These are phyloP conservation scores for Phytophthora ramorum DNA, from an alignment of 352 stramenopile genomes.

Conservation along the genomic window DNA sequence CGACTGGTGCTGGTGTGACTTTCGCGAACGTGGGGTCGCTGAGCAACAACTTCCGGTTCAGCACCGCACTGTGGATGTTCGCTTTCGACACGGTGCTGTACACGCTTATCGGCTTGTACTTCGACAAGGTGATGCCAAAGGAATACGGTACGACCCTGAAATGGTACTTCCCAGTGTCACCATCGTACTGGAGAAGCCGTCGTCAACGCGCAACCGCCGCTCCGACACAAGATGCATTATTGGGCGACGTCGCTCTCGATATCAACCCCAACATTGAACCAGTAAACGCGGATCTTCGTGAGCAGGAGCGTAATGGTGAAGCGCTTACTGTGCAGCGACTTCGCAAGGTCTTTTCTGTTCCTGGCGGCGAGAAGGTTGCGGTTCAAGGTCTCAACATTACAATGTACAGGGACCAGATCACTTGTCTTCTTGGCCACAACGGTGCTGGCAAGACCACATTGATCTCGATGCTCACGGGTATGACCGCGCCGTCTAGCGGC, in stretches of 20 bases:
- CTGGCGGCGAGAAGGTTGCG: slow-evolving; percentile 84
- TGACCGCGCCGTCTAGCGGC: slow-evolving; percentile 53
- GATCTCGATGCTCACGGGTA: slow-evolving; percentile 81
- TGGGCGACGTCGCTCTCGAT: slow-evolving; percentile 43
- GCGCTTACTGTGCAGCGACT: slow-evolving; percentile 63
- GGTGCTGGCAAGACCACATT: slow-evolving; percentile 81
- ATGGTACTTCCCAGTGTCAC: slow-evolving; percentile 92
- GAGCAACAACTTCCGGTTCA: slow-evolving; percentile 67
- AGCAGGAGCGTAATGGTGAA: slow-evolving; percentile 59
- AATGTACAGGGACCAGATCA: slow-evolving; percentile 84
- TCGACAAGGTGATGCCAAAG: slow-evolving; percentile 91
- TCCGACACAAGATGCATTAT: slow-evolving; percentile 11
- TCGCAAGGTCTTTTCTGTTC: slow-evolving; percentile 78
- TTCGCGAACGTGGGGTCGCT: slow-evolving; percentile 46
- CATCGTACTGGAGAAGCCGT: slow-evolving; percentile 42
- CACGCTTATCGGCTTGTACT: slow-evolving; percentile 89
- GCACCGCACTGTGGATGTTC: slow-evolving; percentile 73
- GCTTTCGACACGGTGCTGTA: slow-evolving; percentile 90
- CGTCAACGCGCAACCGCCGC: not conserved
- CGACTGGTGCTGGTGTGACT: slow-evolving; percentile 49
- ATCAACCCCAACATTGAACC: slow-evolving; percentile 61
- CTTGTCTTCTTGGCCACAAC: slow-evolving; percentile 79
- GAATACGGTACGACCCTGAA: slow-evolving; percentile 90
- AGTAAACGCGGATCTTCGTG: slow-evolving; percentile 42
- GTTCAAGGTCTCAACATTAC: slow-evolving; percentile 87